Evolutionary conservation across 495 filamentous ascomycete species (phyloP), one percentile per base, ranked within the genome.

Genomic region (Daldinia concentrica): DNA sequence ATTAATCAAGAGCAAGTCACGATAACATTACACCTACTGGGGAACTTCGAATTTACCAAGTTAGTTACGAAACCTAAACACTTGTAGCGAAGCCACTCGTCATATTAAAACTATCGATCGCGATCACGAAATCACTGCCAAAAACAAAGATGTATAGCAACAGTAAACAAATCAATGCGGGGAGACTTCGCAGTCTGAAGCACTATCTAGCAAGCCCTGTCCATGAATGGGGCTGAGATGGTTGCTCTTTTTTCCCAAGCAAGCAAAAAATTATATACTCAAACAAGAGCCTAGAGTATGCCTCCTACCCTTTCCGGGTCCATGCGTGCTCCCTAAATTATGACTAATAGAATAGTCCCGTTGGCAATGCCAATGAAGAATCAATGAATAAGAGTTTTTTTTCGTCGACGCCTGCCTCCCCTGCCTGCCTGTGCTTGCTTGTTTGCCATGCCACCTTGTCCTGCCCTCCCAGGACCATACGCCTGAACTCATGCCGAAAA

Each of bases 181-280:
- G 50, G 50, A 54, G 50, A 54, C 50, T 54, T 54, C 26, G 24
- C 50, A 48, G 50, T 54, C 50, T 29, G 15, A 54, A 54, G 50
- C 50, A 48, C 55, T 65, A 74, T 68, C 39, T 74, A 66, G 30
- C 45, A 11, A 55, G 24, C 48, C 57, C 67, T 58, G 70, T 58
- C 54, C 32, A 61, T 61, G 27, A 27, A 48, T 50, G 7, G 12
- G 63, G 45, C 32, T 59, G 37, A 57, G 43, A 63, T 64, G 58
- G 27, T 34, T 56, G 56, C 60, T 12, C 30, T 26, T 36, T 9
- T 41, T 48, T 14, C 24, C 57, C 56, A 34, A 69, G 27, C 22
- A 34, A 48, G 43, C 43, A 48, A 48, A 48, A 65, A 74, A 74
- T 65, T 67, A 69, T 76, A 72, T 73, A 74, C 69, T 68, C 67